phyloP scores from a whole-genome alignment of 495 filamentous ascomycete species.

The Penicillium nucicola region DNA sequence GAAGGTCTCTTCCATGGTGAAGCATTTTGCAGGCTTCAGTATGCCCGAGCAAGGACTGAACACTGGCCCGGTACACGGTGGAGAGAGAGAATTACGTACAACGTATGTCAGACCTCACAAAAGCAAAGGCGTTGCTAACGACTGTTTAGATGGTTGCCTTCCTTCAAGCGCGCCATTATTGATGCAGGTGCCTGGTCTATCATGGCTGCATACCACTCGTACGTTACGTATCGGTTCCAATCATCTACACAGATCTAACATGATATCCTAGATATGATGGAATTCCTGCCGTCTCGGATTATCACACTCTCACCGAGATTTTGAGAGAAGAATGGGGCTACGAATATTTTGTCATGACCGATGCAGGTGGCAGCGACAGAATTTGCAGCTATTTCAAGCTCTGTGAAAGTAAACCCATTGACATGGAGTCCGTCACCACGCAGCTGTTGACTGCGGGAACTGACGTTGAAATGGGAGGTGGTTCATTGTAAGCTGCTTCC shows the following conservation, averaged over 20 bases:
- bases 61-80: constrained; percentile 65
- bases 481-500: constrained; percentile 59
- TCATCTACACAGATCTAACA: background rate
- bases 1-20: constrained; percentile 64
- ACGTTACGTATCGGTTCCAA: background rate
- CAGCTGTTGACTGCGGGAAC: constrained; percentile 62
- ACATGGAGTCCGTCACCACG: constrained; percentile 54
- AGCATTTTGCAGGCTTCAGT: constrained; percentile 65
- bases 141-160: constrained; percentile 50
- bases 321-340: constrained; percentile 68
- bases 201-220: constrained; percentile 68
- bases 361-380: constrained; percentile 65
- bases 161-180: constrained; percentile 65
- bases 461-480: constrained; percentile 75
- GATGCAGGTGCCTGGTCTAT: constrained; percentile 63
- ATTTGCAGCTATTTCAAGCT: constrained; percentile 61
- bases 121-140: background rate
- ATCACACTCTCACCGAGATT: constrained; percentile 62
- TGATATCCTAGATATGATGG: constrained; percentile 51
- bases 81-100: constrained; percentile 63
- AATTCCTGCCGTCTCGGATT: constrained; percentile 58
- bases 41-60: constrained; percentile 68
- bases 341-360: constrained; percentile 57
- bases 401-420: constrained; percentile 54
- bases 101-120: constrained; percentile 32